Percentiles rank a stretch among this genome's conserved stretches.
Evolutionary conservation across 345 rosid genomes (phyloP).

Genomic region (Bruguiera parviflora): DNA sequence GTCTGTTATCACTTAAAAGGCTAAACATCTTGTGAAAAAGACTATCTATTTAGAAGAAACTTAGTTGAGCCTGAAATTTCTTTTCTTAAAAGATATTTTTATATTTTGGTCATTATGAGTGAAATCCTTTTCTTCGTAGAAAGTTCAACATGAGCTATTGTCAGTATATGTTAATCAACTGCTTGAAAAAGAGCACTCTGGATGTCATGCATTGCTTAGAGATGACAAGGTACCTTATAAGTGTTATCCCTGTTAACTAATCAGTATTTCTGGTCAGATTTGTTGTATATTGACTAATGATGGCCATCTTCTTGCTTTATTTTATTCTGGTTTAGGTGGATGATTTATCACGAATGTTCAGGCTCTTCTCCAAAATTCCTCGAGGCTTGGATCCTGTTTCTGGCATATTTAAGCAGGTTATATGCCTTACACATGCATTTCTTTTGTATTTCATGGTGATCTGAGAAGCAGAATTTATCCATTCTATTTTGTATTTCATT

Average conservation of each 20-base stretch:
- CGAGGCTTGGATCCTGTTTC: constrained; percentile 38
- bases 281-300: background rate
- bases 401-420: constrained; percentile 36
- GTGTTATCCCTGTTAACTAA: background rate
- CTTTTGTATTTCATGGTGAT: background rate
- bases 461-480: background rate
- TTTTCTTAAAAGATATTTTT: too few species aligned
- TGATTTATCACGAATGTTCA: constrained; percentile 39
- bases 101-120: too few species aligned
- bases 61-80: too few species aligned
- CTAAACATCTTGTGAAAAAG: background rate
- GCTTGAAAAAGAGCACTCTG: constrained; percentile 41
- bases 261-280: background rate
- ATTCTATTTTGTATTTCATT: background rate
- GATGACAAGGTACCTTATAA: constrained; percentile 32
- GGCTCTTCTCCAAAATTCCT: constrained; percentile 32
- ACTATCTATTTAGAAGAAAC: background rate
- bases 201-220: constrained; percentile 37
- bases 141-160: constrained; percentile 36
- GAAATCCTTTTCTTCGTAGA: constrained; percentile 15
- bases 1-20: background rate
- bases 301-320: background rate
- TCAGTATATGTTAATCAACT: constrained; percentile 30
- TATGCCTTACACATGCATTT: background rate
- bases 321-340: constrained; percentile 27